phyloP scores from a whole-genome alignment of 225 moss, liverwort and hornwort species.

The Rhytidiadelphus loreus region DNA sequence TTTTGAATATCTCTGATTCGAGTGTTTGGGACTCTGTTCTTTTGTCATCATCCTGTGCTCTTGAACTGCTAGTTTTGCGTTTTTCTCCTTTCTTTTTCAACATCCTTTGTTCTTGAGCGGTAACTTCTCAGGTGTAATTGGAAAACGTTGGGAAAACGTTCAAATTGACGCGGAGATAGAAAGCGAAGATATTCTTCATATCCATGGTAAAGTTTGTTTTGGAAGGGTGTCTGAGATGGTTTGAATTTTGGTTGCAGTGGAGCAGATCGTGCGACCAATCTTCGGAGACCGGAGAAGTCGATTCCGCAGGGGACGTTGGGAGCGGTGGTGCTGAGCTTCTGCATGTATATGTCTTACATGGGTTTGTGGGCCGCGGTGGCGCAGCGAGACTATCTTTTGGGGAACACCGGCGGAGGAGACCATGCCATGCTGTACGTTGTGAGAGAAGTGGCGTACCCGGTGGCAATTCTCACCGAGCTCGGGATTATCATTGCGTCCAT shows the following conservation, averaged over 20 bases:
- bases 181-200: background rate
- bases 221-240: background rate
- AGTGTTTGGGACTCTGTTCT: background rate
- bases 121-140: background rate
- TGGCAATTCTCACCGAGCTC: constrained; percentile 80
- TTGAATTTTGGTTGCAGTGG: constrained; percentile 37
- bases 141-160: background rate
- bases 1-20: too few relatives aligned
- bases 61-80: background rate
- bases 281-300: constrained; percentile 73
- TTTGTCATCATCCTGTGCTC: background rate
- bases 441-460: constrained; percentile 64
- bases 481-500: constrained; percentile 84
- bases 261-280: constrained; percentile 83
- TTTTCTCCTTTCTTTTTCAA: background rate
- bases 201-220: background rate
- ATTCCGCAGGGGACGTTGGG: constrained; percentile 87
- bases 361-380: constrained; percentile 93
- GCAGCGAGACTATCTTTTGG: constrained; percentile 71
- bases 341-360: constrained; percentile 92
- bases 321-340: constrained; percentile 69
- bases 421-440: constrained; percentile 63
- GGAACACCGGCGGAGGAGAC: constrained; percentile 38
- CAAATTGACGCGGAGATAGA: background rate
- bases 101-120: background rate